These are phyloP conservation scores for Porcisia deanei DNA, from an alignment of 208 protist genomes.

Conservation along the genomic window DNA sequence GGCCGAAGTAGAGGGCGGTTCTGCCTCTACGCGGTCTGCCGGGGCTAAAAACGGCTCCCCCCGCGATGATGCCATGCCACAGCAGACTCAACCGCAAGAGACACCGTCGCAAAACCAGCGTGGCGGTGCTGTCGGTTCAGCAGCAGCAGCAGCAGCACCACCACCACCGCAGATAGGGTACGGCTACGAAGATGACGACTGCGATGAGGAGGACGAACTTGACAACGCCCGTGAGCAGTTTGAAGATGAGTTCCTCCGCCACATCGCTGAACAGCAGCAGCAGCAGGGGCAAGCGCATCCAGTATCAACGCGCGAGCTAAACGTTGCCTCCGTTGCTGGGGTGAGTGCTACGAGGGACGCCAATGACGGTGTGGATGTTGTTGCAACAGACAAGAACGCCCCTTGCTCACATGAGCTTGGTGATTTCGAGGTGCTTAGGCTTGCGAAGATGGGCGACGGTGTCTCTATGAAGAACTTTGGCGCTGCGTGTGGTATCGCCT, in stretches of 20 bases:
- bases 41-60: neutral
- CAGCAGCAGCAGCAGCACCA: neutral
- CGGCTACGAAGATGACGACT: conserved; percentile 28
- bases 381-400: conserved; percentile 42
- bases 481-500: conserved; percentile 26
- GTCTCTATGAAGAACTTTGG: conserved; percentile 63
- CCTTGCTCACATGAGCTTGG: conserved; percentile 42
- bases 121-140: neutral
- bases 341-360: conserved; percentile 34
- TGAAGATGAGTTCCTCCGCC: conserved; percentile 30
- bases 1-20: neutral
- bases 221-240: conserved; percentile 26
- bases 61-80: neutral
- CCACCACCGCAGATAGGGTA: conserved; percentile 21
- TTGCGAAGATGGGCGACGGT: conserved; percentile 82
- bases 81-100: neutral
- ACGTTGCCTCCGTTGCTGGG: conserved; percentile 26
- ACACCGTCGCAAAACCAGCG: neutral
- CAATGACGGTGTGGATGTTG: conserved; percentile 37
- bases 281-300: conserved; percentile 16
- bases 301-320: conserved; percentile 17
- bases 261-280: conserved; percentile 23
- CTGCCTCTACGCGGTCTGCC: neutral
- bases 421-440: conserved; percentile 85
- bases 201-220: conserved; percentile 34